phyloP scores from a whole-genome alignment of 176 grass and related monocot species.

The Oryza officinalis region DNA sequence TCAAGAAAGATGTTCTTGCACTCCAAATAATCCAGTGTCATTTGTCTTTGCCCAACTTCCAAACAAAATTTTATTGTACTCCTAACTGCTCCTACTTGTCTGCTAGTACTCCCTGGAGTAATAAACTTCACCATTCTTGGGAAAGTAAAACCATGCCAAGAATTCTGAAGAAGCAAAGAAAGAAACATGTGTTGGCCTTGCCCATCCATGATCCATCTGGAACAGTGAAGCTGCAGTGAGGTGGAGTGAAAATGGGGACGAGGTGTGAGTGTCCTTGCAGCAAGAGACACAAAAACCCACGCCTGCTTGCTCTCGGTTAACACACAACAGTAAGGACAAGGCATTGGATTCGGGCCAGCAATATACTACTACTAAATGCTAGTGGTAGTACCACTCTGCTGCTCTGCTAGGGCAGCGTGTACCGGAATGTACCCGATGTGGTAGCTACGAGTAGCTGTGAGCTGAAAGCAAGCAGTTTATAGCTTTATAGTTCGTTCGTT shows the following conservation, averaged over 20 bases:
- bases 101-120: background rate
- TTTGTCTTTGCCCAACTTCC: background rate
- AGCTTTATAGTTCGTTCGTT: background rate
- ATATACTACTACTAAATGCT: too few species aligned
- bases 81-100: background rate
- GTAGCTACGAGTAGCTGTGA: slow-evolving; percentile 5
- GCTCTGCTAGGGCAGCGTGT: background rate
- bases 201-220: background rate
- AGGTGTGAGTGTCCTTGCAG: background rate
- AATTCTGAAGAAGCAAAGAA: background rate
- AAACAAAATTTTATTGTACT: background rate
- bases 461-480: slow-evolving; percentile 13
- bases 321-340: slow-evolving; percentile 36
- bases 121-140: background rate
- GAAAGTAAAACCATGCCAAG: background rate
- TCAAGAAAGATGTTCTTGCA: slow-evolving; percentile 29
- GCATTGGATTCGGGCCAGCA: slow-evolving; percentile 47
- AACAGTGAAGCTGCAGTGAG: slow-evolving; percentile 7
- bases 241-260: background rate
- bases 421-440: slow-evolving; percentile 37
- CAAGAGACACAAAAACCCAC: slow-evolving; percentile 28
- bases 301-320: slow-evolving; percentile 29
- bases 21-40: background rate
- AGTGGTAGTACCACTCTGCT: background rate
- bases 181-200: background rate